These are phyloP conservation scores for Periconia sp. DNA, from an alignment of 2,329 filamentous ascomycete genomes.

Conservation along the genomic window DNA sequence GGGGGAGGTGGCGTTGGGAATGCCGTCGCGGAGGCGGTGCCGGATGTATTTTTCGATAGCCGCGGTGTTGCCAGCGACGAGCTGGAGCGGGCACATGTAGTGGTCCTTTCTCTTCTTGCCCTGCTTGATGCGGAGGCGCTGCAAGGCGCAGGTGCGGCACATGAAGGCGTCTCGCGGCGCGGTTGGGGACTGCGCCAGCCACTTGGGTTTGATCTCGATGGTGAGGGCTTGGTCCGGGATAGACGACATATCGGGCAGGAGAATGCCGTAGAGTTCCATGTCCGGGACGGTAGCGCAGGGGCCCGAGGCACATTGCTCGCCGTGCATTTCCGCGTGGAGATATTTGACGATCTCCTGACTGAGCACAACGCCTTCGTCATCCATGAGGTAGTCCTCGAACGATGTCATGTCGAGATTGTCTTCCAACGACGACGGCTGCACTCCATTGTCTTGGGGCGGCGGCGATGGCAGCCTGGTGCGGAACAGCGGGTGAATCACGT, in stretches of 20 bases:
- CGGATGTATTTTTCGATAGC: slow-evolving; percentile 18
- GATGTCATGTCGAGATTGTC: not conserved
- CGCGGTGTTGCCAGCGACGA: slow-evolving; percentile 34
- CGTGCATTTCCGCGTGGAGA: slow-evolving; percentile 5
- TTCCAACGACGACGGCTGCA: not conserved
- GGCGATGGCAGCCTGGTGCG: not conserved
- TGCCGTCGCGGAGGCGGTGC: slow-evolving; percentile 7
- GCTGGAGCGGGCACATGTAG: slow-evolving; percentile 45
- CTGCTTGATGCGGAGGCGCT: slow-evolving; percentile 33
- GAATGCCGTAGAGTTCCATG: slow-evolving; percentile 23
- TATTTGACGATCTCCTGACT: slow-evolving; percentile 12
- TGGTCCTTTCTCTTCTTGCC: slow-evolving; percentile 4
- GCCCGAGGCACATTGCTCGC: not conserved
- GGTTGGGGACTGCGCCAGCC: slow-evolving; percentile 50
- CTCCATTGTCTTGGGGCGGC: not conserved
- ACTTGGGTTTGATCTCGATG: slow-evolving; percentile 53
- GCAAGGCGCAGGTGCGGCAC: slow-evolving; percentile 52
- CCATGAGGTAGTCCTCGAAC: slow-evolving; percentile 19
- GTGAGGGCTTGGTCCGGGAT: slow-evolving; percentile 22
- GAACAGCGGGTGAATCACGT: slow-evolving; percentile 33
- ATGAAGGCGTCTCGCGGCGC: slow-evolving; percentile 44
- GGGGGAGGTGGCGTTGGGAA: not conserved
- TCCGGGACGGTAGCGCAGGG: not conserved
- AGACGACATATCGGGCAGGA: slow-evolving; percentile 36
- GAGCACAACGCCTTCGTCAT: slow-evolving; percentile 19